Percentiles rank a stretch among this genome's conserved stretches.
phyloP scores from a whole-genome alignment of 2,329 filamentous ascomycete genomes.

The Exophiala mesophila region DNA sequence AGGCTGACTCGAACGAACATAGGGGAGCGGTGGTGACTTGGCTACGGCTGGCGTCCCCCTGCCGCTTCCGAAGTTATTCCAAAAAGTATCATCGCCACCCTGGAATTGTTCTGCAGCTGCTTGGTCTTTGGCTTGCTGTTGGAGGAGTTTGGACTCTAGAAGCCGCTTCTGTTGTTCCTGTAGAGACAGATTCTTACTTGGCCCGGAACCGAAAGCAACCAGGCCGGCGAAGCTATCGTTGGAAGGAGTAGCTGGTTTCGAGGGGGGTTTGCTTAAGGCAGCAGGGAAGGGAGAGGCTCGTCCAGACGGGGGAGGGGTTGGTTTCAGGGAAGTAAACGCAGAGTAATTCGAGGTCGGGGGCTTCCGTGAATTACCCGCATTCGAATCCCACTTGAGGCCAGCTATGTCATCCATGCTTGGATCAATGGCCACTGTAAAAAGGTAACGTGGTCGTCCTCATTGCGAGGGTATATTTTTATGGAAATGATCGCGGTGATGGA shows the following conservation, averaged over 20 bases:
- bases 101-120: conserved; percentile 75
- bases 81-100: conserved; percentile 60
- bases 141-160: conserved; percentile 68
- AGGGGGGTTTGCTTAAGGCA: conserved; percentile 31
- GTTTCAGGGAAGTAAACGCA: conserved; percentile 34
- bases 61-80: conserved; percentile 63
- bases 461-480: no score
- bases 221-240: conserved; percentile 58
- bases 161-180: conserved; percentile 63
- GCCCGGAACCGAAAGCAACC: conserved; percentile 52
- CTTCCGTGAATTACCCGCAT: conserved; percentile 33
- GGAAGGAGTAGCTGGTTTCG: conserved; percentile 38
- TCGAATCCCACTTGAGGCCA: conserved; percentile 42
- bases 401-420: conserved; percentile 44
- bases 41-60: conserved; percentile 40
- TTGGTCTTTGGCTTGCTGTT: conserved; percentile 68
- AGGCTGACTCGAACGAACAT: conserved; percentile 4
- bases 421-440: no score
- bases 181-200: conserved; percentile 64
- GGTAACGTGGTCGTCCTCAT: no score
- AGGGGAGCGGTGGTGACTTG: conserved; percentile 3
- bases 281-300: conserved; percentile 40
- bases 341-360: conserved; percentile 32
- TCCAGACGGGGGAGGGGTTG: conserved; percentile 37
- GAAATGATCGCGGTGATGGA: no score